Base-by-base conservation (phyloP, 805 yeast species). In the Pichia paraexigua region DNA sequence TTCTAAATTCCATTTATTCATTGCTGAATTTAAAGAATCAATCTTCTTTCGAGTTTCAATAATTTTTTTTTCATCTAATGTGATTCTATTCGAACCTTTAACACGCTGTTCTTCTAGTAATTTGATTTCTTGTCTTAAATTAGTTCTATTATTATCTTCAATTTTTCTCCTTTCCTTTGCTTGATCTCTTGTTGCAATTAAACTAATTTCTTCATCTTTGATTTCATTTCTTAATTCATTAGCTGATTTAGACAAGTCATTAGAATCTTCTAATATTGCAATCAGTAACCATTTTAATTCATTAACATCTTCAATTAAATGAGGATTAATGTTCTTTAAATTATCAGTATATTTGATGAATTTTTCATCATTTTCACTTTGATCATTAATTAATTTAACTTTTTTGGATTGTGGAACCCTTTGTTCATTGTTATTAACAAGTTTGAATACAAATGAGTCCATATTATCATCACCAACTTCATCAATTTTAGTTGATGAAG, bases 261-360 rank as follows among this genome's bases (percentile, higher is more conserved):
- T 69, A 67, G 17, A 72, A 63, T 73, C 76, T 27, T 71, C 76
- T 43, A 73, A 69, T 1, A 73, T 72, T 7, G 69, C 60, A 55
- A 73, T 77, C 24, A 74, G 58, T 42, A 69, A 59, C 52, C 67
- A 72, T 52, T 74, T 68, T 39, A 74, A 56, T 53, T 73, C 77
- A 52, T 70, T 74, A 41, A 73, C 70, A 58, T 73, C 75, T 9
- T 61, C 65, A 53, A 62, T 71, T 56, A 65, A 49, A 55, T 64
- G 67, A 7, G 69, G 67, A 28, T 57, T 61, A 17, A 49, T 30
- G 47, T 56, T 55, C 41, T 58, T 35, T 20, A 35, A 11, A 35
- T 35, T 46, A 57, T 62, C 45, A 56, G 62, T 18, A 56, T 60
- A 13, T 53, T 41, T 45, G 48, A 28, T 48, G 28, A 30, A 27